Evolutionary conservation across 1,284 basidiomycete genomes (phyloP).

Genomic region (Apiotrichum mycotoxinovorans): DNA sequence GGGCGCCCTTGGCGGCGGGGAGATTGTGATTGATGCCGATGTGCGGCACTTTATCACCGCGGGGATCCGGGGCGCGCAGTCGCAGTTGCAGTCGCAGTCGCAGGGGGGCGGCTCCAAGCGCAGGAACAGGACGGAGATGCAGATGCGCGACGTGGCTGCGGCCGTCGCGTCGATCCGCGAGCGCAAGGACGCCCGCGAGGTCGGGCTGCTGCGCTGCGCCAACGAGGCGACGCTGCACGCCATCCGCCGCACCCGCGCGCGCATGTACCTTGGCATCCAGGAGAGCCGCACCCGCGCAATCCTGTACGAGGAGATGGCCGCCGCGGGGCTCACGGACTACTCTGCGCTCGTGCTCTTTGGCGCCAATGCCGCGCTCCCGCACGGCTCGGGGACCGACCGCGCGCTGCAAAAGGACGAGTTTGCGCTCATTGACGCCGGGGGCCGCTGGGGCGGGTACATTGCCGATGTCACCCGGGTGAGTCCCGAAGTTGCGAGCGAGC

Average conservation of each 20-base stretch:
- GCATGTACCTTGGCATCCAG: slow-evolving; percentile 66
- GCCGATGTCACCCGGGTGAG: slow-evolving; percentile 73
- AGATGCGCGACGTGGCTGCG: slow-evolving; percentile 30
- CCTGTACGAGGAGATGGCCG: slow-evolving; percentile 57
- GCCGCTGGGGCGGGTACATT: slow-evolving; percentile 65
- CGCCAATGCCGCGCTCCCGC: slow-evolving; percentile 78
- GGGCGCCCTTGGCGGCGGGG: slow-evolving; percentile 48
- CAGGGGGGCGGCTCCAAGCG: no score
- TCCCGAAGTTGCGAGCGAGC: no score
- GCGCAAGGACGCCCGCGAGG: slow-evolving; percentile 67
- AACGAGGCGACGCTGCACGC: slow-evolving; percentile 77
- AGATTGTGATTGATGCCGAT: slow-evolving; percentile 61
- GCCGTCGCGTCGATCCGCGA: slow-evolving; percentile 64
- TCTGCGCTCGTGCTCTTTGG: slow-evolving; percentile 71
- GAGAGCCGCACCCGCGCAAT: slow-evolving; percentile 65
- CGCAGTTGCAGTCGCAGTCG: no score
- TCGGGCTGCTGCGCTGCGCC: slow-evolving; percentile 68
- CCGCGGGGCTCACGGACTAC: slow-evolving; percentile 59
- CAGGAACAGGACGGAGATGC: slow-evolving; percentile 7
- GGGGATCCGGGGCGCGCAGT: slow-evolving; percentile 49
- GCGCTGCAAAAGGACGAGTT: slow-evolving; percentile 60
- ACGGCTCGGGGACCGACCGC: slow-evolving; percentile 70
- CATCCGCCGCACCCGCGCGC: slow-evolving; percentile 62
- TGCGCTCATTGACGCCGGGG: slow-evolving; percentile 73
- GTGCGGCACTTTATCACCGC: slow-evolving; percentile 55